These are phyloP conservation scores for Volvox carteri DNA, from an alignment of 163 green algal genomes.

Conservation along the genomic window DNA sequence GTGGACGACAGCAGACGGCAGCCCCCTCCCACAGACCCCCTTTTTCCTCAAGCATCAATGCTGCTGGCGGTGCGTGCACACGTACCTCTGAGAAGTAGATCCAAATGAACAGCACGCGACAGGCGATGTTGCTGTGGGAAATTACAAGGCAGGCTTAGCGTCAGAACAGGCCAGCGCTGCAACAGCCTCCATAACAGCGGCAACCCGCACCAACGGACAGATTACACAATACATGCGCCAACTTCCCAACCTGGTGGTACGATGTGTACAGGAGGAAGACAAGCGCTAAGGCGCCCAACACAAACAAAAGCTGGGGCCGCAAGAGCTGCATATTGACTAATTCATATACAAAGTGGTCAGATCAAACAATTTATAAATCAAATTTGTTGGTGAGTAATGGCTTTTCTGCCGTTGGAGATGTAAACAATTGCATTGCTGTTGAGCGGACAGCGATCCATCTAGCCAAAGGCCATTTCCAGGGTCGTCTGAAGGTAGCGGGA, in stretches of 20 bases:
- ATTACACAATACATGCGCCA: not conserved
- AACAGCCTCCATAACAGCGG: not conserved
- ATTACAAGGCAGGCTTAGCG: not conserved
- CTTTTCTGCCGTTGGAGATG: too few species aligned
- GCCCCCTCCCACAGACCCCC: too few species aligned
- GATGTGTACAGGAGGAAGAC: constrained; percentile 17
- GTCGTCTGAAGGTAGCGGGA: too few species aligned
- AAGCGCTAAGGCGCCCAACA: not conserved
- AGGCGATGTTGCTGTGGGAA: constrained; percentile 14
- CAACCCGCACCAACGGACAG: not conserved
- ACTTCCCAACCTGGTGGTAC: constrained; percentile 6
- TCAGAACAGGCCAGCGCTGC: not conserved
- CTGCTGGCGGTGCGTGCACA: too few species aligned
- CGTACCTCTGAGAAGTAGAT: not conserved
- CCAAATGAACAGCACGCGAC: constrained; percentile 1
- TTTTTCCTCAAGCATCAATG: too few species aligned
- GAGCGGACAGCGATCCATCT: too few species aligned
- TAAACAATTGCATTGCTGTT: too few species aligned
- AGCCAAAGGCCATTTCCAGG: too few species aligned
- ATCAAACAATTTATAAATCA: too few species aligned
- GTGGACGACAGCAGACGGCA: too few species aligned
- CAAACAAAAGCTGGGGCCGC: not conserved
- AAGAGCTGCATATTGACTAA: not conserved
- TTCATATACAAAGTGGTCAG: not conserved
- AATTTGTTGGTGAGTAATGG: too few species aligned